Evolutionary conservation across 2,329 filamentous ascomycete species (phyloP).

Genomic region (Ceratocystis harringtonii): DNA sequence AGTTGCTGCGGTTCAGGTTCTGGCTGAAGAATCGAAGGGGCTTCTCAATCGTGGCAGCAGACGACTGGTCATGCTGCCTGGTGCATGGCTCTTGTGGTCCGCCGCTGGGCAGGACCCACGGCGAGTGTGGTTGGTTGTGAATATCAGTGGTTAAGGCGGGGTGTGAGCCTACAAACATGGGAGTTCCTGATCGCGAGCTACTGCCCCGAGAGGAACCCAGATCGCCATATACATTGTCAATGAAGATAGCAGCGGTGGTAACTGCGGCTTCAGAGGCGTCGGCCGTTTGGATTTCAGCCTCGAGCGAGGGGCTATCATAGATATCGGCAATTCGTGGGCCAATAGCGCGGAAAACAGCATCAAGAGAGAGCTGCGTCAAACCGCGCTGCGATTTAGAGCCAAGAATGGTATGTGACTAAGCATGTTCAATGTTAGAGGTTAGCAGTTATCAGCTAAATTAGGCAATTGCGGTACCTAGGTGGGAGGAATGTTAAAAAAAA

Average conservation of each 20-base stretch:
- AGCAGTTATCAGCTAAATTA: background rate
- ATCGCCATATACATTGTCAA: slow-evolving; percentile 57
- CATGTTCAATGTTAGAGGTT: background rate
- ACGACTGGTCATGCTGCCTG: background rate
- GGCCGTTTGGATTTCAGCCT: slow-evolving; percentile 58
- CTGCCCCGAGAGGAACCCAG: slow-evolving; percentile 36
- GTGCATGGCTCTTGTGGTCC: background rate
- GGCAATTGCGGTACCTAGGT: background rate
- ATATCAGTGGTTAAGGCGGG: background rate
- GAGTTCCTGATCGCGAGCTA: slow-evolving; percentile 52
- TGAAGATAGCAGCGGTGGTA: slow-evolving; percentile 56
- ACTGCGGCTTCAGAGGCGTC: slow-evolving; percentile 73
- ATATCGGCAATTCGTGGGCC: slow-evolving; percentile 54
- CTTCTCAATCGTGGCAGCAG: background rate
- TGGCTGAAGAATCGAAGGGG: background rate
- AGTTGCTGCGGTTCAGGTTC: background rate
- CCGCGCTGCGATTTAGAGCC: slow-evolving; percentile 77
- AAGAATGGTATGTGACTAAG: slow-evolving; percentile 84
- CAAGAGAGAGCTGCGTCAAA: slow-evolving; percentile 78
- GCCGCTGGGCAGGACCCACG: background rate
- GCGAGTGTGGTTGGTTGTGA: background rate
- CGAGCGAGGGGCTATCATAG: slow-evolving; percentile 41
- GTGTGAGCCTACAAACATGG: slow-evolving; percentile 22
- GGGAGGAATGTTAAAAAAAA: no score
- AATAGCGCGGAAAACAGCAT: slow-evolving; percentile 75